phyloP scores from a whole-genome alignment of 129 eudicot genomes.

The Flaveria sonorensis region DNA sequence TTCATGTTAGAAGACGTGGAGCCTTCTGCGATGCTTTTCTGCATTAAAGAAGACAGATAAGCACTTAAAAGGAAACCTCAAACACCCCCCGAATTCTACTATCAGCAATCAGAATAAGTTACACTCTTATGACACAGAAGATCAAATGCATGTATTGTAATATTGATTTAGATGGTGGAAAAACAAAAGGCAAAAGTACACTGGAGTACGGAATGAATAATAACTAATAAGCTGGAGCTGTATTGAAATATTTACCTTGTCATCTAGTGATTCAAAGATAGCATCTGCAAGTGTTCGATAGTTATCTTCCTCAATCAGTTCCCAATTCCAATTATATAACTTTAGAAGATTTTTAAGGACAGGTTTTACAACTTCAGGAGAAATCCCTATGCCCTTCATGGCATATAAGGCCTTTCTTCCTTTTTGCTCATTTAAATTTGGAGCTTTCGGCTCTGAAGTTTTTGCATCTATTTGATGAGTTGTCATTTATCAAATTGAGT shows the following conservation, averaged over 20 bases:
- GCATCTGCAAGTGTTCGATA: constrained; percentile 75
- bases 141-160: neutral
- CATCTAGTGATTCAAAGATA: constrained; percentile 58
- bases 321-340: constrained; percentile 57
- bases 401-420: constrained; percentile 48
- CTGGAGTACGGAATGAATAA: neutral
- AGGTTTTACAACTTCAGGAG: constrained; percentile 50
- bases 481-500: constrained; percentile 31
- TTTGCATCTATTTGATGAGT: constrained; percentile 38
- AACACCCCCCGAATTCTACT: neutral
- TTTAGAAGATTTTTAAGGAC: constrained; percentile 52
- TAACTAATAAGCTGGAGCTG: neutral
- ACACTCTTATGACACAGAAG: neutral
- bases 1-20: constrained; percentile 21
- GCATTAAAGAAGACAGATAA: neutral
- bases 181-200: neutral
- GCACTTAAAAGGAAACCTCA: neutral
- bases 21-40: constrained; percentile 28
- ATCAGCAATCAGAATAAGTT: constrained; percentile 8
- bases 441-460: constrained; percentile 34
- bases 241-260: constrained; percentile 43
- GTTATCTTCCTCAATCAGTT: constrained; percentile 69
- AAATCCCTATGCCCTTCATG: constrained; percentile 56
- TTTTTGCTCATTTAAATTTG: constrained; percentile 27
- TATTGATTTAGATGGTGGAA: neutral